A percentile compares a stretch with the other conserved stretches of the same genome.
These are phyloP conservation scores for Punctularia strigosozonata DNA, from an alignment of 768 basidiomycete genomes.

Conservation along the genomic window DNA sequence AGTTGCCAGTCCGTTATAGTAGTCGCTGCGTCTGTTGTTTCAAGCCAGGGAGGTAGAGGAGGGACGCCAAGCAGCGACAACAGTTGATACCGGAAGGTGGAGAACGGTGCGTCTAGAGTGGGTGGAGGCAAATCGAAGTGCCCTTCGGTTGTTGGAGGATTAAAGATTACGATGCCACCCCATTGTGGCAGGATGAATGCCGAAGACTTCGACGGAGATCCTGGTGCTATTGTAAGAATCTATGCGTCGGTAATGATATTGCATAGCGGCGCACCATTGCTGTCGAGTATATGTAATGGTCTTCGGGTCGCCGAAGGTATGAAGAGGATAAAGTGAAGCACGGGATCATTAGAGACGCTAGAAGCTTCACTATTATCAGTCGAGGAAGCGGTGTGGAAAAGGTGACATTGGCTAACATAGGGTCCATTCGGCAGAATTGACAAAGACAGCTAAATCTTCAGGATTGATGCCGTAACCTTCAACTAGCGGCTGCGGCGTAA, in stretches of 20 bases:
- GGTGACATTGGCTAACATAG: constrained; percentile 42
- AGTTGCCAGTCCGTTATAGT: constrained; percentile 66
- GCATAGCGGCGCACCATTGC: constrained; percentile 27
- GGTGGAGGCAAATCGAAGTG: constrained; percentile 26
- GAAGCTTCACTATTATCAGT: constrained; percentile 46
- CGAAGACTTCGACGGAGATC: constrained; percentile 32
- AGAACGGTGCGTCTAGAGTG: constrained; percentile 42
- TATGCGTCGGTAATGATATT: background rate
- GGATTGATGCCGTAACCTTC: constrained; percentile 48
- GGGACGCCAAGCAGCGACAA: constrained; percentile 76
- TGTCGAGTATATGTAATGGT: constrained; percentile 57
- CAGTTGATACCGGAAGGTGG: constrained; percentile 60
- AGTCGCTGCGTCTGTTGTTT: constrained; percentile 10
- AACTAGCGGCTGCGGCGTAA: constrained; percentile 39
- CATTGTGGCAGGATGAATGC: constrained; percentile 91
- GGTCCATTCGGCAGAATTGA: constrained; percentile 96
- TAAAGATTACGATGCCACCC: constrained; percentile 79
- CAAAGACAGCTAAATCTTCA: constrained; percentile 83
- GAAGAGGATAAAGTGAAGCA: constrained; percentile 86
- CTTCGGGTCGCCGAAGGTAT: constrained; percentile 60
- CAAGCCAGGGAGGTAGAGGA: constrained; percentile 37
- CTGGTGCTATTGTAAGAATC: constrained; percentile 20
- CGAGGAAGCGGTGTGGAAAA: background rate
- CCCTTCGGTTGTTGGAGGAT: constrained; percentile 30
- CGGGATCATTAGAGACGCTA: constrained; percentile 85